Base-by-base conservation (phyloP, 2,329 filamentous ascomycete species). In the Pezicula neosporulosa region DNA sequence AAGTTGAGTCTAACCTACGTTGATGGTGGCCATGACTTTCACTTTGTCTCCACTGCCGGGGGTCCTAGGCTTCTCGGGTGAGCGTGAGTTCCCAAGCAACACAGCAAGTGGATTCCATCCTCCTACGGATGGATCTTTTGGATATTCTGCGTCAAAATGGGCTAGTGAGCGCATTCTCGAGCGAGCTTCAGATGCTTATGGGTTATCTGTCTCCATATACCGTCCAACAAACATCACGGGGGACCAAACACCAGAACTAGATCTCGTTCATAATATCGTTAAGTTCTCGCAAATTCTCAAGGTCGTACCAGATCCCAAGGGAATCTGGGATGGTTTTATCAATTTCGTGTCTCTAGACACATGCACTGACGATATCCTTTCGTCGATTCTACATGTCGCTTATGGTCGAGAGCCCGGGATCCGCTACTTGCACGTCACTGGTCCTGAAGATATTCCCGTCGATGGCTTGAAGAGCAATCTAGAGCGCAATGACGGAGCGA, bases 31-130 rank as follows among this genome's bases (percentile, higher is more conserved):
- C n/a, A n/a, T n/a, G n/a, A n/a, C 1, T 10, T 74, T 8, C 70
- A 73, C 49, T 72, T 60, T 39, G 44, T 73, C 2, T 74, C 70
- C 0, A 66, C 66, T 0, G 62, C 57, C 3, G n/a, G 59, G 54
- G 2, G 63, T 65, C 10, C 8, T 16, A 18, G 16, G 12, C 8
- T 41, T 10, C 16, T 12, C 38, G 16, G 38, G 8, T 10, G 12
- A 9, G 12, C 9, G 19, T 8, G 19, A 8, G 12, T 18, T 41
- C 16, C 9, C 38, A 10, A 16, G 19, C 10, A 18, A 12, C 9
- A 12, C 38, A 8, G 16, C 19, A 8, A 8, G 10, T 16, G 19
- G 19, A 8, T 41, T 8, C 8, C 9, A 10, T 8, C 57, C 60
- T 10, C 51, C 63, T 0, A 54, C 52, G 0, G 58, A 64, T 47